Conservation (phyloP, 148 eudicot species). For the Camellia granthamiana region DNA sequence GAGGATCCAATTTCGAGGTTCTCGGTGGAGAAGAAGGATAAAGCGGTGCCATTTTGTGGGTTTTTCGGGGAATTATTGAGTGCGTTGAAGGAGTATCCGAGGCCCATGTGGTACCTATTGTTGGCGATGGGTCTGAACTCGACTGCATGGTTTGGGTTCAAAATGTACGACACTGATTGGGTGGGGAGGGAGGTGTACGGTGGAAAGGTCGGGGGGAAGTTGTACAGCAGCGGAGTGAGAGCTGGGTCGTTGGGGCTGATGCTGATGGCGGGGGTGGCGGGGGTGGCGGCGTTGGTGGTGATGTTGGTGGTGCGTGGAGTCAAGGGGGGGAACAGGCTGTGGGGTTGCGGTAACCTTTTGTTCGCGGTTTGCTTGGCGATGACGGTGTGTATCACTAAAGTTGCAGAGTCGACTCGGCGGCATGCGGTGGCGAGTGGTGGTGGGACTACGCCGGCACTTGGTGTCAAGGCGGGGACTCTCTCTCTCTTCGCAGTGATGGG, state of each 20-base stretch:
- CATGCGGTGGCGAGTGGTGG: neutral
- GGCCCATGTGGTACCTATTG: constrained; percentile 30
- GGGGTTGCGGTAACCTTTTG: constrained; percentile 30
- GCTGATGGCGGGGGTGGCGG: constrained; percentile 25
- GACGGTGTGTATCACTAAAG: constrained; percentile 32
- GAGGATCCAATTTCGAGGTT: constrained; percentile 22
- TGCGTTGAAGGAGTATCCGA: constrained; percentile 20
- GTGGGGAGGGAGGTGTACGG: constrained; percentile 51
- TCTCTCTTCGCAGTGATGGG: too few relatives aligned
- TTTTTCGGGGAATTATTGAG: constrained; percentile 21
- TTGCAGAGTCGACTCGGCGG: constrained; percentile 14
- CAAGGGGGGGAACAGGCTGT: constrained; percentile 22
- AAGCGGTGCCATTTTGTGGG: neutral
- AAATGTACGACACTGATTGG: constrained; percentile 44
- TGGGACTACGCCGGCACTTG: neutral
- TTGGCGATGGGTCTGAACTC: constrained; percentile 32
- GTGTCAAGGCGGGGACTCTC: constrained; percentile 27
- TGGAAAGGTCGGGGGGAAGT: constrained; percentile 23
- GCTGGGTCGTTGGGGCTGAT: constrained; percentile 31
- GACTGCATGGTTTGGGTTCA: constrained; percentile 34
- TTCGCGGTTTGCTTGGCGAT: constrained; percentile 23
- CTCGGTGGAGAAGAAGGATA: neutral
- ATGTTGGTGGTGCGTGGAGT: constrained; percentile 13
- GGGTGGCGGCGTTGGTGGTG: constrained; percentile 22
- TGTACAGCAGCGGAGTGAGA: constrained; percentile 26